Percentiles rank a stretch among this genome's conserved stretches.
Conservation (phyloP, 331 rosid species). For the Erythrophleum ivorense region DNA sequence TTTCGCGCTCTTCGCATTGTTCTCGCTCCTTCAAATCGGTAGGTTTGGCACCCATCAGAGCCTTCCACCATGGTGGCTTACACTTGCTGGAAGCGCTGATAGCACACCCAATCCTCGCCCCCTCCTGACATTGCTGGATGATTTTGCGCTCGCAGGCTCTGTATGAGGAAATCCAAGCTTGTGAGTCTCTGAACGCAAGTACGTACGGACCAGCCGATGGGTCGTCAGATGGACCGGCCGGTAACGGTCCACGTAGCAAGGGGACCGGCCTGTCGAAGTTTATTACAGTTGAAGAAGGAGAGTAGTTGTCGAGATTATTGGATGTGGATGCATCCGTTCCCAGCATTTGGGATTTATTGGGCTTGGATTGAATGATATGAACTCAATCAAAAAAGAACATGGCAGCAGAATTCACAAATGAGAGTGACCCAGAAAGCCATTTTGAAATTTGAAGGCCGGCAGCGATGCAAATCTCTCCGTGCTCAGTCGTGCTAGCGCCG, state of each 20-base stretch:
- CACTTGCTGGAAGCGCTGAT: constrained; percentile 59
- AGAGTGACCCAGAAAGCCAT: background rate
- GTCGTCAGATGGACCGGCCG: constrained; percentile 40
- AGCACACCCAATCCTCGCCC: constrained; percentile 68
- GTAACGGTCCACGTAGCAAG: constrained; percentile 40
- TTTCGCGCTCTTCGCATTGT: constrained; percentile 65
- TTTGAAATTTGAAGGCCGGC: background rate
- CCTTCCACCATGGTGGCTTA: constrained; percentile 70
- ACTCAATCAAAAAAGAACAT: background rate
- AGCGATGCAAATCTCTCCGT: too few relatives aligned
- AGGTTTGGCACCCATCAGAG: constrained; percentile 40
- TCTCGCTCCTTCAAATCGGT: constrained; percentile 52
- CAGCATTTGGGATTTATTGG: background rate
- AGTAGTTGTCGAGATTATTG: constrained; percentile 46
- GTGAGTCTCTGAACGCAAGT: constrained; percentile 59
- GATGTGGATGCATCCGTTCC: constrained; percentile 43
- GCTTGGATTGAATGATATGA: background rate
- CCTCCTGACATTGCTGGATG: constrained; percentile 54
- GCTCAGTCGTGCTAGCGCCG: background rate
- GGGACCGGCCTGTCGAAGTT: constrained; percentile 45
- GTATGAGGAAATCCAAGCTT: constrained; percentile 58
- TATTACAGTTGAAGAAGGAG: constrained; percentile 49
- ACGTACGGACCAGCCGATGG: constrained; percentile 48
- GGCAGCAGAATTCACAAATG: background rate
- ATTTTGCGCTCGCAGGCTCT: constrained; percentile 50